Evolutionary conservation across 192 early-diverging fungal genomes (phyloP), one percentile per base, ranked within the genome.

Genomic region (Lobulomyces angularis): DNA sequence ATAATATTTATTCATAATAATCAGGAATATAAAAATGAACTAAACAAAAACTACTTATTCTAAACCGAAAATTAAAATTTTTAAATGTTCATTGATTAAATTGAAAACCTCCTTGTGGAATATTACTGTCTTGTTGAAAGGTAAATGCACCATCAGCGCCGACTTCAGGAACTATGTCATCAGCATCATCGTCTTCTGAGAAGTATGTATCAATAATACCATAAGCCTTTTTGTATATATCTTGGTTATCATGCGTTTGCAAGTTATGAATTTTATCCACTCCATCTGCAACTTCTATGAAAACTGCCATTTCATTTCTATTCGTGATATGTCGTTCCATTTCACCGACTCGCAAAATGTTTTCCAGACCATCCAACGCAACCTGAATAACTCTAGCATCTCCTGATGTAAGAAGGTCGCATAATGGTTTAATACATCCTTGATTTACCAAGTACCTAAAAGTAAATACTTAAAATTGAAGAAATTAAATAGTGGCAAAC

Each of bases 321-420:
- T 73, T 61, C 48, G 64, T 66, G 27, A 51, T 44, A 9, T 61
- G 35, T 59, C 78, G 80, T 45, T 92, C 88, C 32, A 77, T 49
- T 47, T 96, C 89, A 30, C 95, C 95, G 36, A 90, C 90, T 68
- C 89, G 90, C 21, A 98, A 67, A 54, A 96, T 89, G 62, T 95
- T 98, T 62, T 98, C 95, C 47, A 98, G 56, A 24, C 86, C 95
- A 53, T 98, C 95, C 41, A 96, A 57, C n/a, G 90, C 90, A 5
- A 96, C 90, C 53, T 92, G 82, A 37, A 84, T 89, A 40, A 98
- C 92, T 66, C 90, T 91, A 68, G 87, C 86, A 58, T 96, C 95
- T 67, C 77, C 80, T 64, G 74, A 81, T 34, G 62, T 71, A 23
- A 98, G 62, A 48, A 98, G 74, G 52, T 96, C 89, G 61, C 91